Evolutionary conservation across 495 filamentous ascomycete species (phyloP).

Genomic region (Aspergillus steynii): DNA sequence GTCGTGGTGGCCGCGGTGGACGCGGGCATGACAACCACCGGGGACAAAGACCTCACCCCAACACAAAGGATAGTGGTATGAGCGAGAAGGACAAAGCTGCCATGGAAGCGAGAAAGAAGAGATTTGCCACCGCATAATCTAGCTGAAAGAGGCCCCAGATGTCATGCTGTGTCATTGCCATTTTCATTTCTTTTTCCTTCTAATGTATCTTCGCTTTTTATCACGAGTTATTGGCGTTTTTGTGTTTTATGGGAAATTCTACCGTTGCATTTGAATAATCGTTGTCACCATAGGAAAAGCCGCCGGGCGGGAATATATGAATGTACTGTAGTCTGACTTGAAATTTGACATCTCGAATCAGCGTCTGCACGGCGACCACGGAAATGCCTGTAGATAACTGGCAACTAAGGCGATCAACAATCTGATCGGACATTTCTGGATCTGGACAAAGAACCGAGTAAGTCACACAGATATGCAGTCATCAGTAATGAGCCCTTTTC

Average conservation of each 20-base stretch:
- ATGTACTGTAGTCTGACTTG: not conserved
- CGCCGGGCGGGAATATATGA: not conserved
- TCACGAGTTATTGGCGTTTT: constrained; percentile 4
- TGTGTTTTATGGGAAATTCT: constrained; percentile 2
- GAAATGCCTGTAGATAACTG: not conserved
- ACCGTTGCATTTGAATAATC: not conserved
- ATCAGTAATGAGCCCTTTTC: not conserved
- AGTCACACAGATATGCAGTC: constrained; percentile 5
- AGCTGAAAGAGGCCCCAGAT: not conserved
- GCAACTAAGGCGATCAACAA: constrained; percentile 5
- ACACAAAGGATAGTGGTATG: constrained; percentile 19
- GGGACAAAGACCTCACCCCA: constrained; percentile 21
- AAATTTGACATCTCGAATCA: not conserved
- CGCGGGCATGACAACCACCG: not conserved
- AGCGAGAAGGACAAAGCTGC: constrained; percentile 48
- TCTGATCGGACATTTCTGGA: constrained; percentile 1
- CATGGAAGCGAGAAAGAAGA: constrained; percentile 54
- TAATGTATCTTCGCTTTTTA: constrained; percentile 9
- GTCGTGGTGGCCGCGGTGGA: constrained; percentile 5
- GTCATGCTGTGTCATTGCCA: constrained; percentile 8
- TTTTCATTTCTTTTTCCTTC: constrained; percentile 17
- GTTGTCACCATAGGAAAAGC: not conserved
- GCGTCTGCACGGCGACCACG: not conserved
- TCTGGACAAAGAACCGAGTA: constrained; percentile 6
- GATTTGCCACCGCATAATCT: constrained; percentile 41